Evolutionary conservation across 768 basidiomycete species (phyloP), one percentile per base, ranked within the genome.

Genomic region (Coprinopsis strossmayeri): DNA sequence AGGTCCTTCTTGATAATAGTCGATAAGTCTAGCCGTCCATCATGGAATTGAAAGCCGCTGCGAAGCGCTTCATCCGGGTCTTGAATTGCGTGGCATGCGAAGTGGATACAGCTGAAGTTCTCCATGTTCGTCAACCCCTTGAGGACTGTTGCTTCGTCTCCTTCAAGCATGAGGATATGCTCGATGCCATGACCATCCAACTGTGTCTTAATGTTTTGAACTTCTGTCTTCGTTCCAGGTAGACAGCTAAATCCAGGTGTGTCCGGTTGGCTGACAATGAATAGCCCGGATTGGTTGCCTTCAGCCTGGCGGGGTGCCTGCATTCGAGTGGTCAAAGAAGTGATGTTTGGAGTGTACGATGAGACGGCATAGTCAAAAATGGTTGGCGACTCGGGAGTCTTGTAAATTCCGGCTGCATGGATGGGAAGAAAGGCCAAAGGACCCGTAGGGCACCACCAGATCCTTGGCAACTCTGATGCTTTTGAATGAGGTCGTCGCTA

Each of bases 21-120:
- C 2, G 46, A 45, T 4, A 59, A 18, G 50, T 52, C 50, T 3
- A 61, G 52, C 23, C 34, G 30, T 2, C 56, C 53, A 25, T 57
- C 55, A 27, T 57, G 47, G 13, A 64, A 45, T 21, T 51, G 42
- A 12, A 60, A 59, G 0, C 45, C 56, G 32, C 55, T 61, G 48
- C 62, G 42, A 2, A 61, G 52, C 2, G 67, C 62, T 7, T 54
- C 48, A 0, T 25, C 11, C 1, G 48, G 5, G 39, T 73, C 58
- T 34, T 69, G 59, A 20, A 51, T 51, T 9, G 54, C 64, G 2
- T 65, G 64, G 42, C 66, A 69, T 0, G 68, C 63, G 7, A 72
- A 45, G 49, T 72, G 70, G 30, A 60, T 42, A 52, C 54, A 60
- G 20, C 38, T 39, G 34, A 46, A 47, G n/a, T 43, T 28, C 26